A percentile compares a stretch with the other conserved stretches of the same genome.
Evolutionary conservation across 257 asterid genomes (phyloP).

Genomic region (Solanum sparsipilum): DNA sequence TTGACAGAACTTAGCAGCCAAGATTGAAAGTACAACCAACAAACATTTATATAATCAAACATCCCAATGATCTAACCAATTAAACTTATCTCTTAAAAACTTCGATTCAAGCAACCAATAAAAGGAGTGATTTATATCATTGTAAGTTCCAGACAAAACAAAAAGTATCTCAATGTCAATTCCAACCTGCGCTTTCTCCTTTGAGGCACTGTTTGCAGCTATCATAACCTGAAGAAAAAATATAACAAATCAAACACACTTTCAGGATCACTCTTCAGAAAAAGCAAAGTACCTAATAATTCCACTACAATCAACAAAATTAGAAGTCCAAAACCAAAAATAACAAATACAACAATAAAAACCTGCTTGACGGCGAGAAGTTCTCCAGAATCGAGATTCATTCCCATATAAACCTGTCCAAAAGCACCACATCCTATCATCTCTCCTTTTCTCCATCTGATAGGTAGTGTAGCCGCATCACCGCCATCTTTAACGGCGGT

Average conservation of each 20-base stretch:
- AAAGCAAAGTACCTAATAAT: background rate
- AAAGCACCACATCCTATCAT: slow-evolving; percentile 94
- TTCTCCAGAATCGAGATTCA: slow-evolving; percentile 95
- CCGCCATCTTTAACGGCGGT: slow-evolving; percentile 27
- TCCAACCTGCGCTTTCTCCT: slow-evolving; percentile 58
- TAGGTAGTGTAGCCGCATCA: slow-evolving; percentile 21
- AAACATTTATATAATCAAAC: background rate
- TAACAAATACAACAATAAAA: background rate
- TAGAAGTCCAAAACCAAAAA: background rate
- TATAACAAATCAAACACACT: background rate
- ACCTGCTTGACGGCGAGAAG: slow-evolving; percentile 93
- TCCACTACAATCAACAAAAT: background rate
- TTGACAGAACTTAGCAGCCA: background rate
- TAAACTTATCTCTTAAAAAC: background rate
- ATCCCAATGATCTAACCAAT: background rate
- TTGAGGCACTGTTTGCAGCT: slow-evolving; percentile 49
- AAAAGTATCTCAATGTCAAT: slow-evolving; percentile 4
- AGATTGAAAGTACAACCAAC: background rate
- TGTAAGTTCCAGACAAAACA: background rate
- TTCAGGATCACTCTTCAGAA: background rate
- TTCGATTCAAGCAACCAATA: background rate
- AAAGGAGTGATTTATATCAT: background rate
- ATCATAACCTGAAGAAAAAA: slow-evolving; percentile 53
- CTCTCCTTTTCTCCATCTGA: slow-evolving; percentile 96
- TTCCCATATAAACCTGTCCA: slow-evolving; percentile 98